Percentiles rank a stretch among this genome's conserved stretches.
These are phyloP conservation scores for Penicillium sp. DNA, from an alignment of 2,329 filamentous ascomycete genomes.

Conservation along the genomic window DNA sequence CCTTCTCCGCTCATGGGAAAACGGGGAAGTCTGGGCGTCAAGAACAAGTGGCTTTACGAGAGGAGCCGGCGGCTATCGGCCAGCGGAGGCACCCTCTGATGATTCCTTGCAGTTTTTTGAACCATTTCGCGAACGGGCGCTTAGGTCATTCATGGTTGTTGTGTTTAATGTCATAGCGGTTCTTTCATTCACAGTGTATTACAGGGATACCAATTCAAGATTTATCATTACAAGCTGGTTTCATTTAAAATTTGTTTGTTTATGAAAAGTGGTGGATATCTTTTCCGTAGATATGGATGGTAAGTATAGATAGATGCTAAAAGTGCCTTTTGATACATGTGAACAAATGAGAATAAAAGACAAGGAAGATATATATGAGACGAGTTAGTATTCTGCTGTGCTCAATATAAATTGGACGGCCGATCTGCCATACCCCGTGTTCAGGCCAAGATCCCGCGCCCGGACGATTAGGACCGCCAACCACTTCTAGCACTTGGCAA, in stretches of 20 bases:
- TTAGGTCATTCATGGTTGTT: slow-evolving; percentile 16
- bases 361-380: neutral
- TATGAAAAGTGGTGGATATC: neutral
- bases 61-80: slow-evolving; percentile 55
- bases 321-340: neutral
- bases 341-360: neutral
- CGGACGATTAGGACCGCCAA: slow-evolving; percentile 15
- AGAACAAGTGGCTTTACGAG: slow-evolving; percentile 95
- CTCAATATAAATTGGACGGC: neutral
- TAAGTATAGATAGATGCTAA: neutral
- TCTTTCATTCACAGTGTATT: slow-evolving; percentile 13
- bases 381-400: neutral
- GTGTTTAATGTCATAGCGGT: slow-evolving; percentile 19
- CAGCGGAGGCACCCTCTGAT: slow-evolving; percentile 37
- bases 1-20: slow-evolving; percentile 67
- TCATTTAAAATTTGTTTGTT: neutral
- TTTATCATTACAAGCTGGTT: neutral
- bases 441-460: slow-evolving; percentile 18
- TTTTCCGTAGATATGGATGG: neutral
- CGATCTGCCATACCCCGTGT: slow-evolving; percentile 8
- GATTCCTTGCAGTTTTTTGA: slow-evolving; percentile 13
- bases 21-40: slow-evolving; percentile 72
- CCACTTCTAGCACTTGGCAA: slow-evolving; percentile 6
- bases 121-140: slow-evolving; percentile 10
- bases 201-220: slow-evolving; percentile 6